These are phyloP conservation scores for Lasiodiplodia citricola DNA, from an alignment of 2,329 filamentous ascomycete species.

Conservation along the genomic window DNA sequence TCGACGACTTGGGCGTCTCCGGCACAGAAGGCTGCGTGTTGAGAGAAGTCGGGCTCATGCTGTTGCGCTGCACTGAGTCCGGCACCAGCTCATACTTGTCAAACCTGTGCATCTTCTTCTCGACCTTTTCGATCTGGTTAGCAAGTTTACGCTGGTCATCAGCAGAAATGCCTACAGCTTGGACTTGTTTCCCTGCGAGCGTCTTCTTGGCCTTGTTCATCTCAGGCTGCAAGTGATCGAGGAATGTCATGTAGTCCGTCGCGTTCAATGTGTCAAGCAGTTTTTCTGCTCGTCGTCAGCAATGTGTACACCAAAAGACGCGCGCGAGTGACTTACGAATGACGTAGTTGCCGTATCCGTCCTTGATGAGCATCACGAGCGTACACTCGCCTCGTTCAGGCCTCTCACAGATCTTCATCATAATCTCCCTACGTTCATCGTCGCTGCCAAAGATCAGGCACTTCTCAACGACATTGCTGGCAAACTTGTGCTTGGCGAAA, in stretches of 20 bases:
- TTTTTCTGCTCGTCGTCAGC: slow-evolving; percentile 67
- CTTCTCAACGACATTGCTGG: slow-evolving; percentile 96
- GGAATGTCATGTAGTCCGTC: slow-evolving; percentile 49
- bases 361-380: slow-evolving; percentile 80
- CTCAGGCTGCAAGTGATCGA: slow-evolving; percentile 50
- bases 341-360: slow-evolving; percentile 95
- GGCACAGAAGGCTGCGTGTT: slow-evolving; percentile 23
- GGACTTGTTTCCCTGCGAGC: slow-evolving; percentile 52
- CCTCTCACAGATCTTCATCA: slow-evolving; percentile 62
- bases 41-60: slow-evolving; percentile 23
- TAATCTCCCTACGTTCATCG: slow-evolving; percentile 72
- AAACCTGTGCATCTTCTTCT: slow-evolving; percentile 56
- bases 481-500: slow-evolving; percentile 93
- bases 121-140: slow-evolving; percentile 39
- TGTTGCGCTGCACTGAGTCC: slow-evolving; percentile 34
- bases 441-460: slow-evolving; percentile 76
- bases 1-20: slow-evolving; percentile 22
- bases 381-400: slow-evolving; percentile 70
- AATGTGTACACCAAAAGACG: too few species aligned
- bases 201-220: slow-evolving; percentile 50
- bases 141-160: slow-evolving; percentile 26
- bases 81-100: slow-evolving; percentile 38
- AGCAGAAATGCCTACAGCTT: slow-evolving; percentile 39
- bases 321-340: slow-evolving; percentile 71
- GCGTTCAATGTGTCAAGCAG: slow-evolving; percentile 61